Percentiles rank a stretch among this genome's conserved stretches.
These are phyloP conservation scores for Venturiaceae sp. DNA, from an alignment of 2,329 filamentous ascomycete genomes.

Conservation along the genomic window DNA sequence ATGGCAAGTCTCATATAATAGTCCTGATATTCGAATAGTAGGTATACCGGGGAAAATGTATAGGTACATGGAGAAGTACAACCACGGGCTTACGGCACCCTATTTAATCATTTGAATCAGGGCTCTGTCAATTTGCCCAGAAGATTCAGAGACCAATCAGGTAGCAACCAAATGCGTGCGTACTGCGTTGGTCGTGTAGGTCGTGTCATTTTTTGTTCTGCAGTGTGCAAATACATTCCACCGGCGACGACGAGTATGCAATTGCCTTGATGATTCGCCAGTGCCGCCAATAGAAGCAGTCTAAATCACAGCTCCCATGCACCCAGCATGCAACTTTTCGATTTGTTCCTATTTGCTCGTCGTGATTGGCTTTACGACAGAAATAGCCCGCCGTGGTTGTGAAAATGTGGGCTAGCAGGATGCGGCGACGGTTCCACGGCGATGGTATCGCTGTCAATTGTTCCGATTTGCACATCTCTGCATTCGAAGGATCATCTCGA, in stretches of 20 bases:
- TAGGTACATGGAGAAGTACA: neutral
- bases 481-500: neutral
- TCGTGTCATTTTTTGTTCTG: neutral
- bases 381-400: neutral
- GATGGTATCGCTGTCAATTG: neutral
- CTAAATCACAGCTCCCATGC: neutral
- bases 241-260: neutral
- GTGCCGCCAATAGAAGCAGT: neutral
- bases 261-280: neutral
- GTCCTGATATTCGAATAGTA: neutral
- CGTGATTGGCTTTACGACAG: neutral
- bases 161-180: neutral
- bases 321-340: neutral
- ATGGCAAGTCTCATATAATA: neutral
- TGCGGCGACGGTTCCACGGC: neutral
- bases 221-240: neutral
- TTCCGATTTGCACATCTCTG: neutral
- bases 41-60: neutral
- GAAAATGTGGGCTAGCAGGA: neutral
- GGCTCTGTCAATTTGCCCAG: neutral
- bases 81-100: neutral
- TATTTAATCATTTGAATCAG: neutral
- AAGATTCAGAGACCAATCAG: neutral
- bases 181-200: too few relatives aligned
- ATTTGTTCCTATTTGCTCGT: neutral